phyloP scores from a whole-genome alignment of 495 filamentous ascomycete species.

The Parathielavia hyrcaniae region DNA sequence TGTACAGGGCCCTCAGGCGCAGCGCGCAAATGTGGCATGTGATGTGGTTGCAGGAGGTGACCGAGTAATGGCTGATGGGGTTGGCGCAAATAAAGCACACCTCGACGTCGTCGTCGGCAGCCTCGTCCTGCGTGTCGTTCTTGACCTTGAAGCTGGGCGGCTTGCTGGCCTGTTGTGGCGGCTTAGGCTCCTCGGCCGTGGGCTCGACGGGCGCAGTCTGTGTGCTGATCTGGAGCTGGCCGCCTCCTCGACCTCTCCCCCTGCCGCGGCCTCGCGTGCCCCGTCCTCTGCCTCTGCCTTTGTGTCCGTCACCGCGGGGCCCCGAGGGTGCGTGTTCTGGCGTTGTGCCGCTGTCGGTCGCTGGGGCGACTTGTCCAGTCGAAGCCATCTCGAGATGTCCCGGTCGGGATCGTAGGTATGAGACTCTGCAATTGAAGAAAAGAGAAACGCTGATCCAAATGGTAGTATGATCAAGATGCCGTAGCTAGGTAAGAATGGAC shows the following conservation, averaged over 20 bases:
- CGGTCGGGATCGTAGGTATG: background rate
- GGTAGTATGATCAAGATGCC: too few relatives aligned
- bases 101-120: constrained; percentile 56
- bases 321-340: constrained; percentile 13
- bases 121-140: constrained; percentile 21
- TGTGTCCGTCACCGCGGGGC: constrained; percentile 32
- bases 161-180: constrained; percentile 14
- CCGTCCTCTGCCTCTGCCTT: constrained; percentile 37
- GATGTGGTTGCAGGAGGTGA: constrained; percentile 89
- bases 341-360: constrained; percentile 7
- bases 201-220: constrained; percentile 2
- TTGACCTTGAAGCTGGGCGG: constrained; percentile 22
- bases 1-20: constrained; percentile 84
- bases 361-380: constrained; percentile 15
- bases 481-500: too few relatives aligned
- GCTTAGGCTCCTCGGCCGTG: constrained; percentile 10
- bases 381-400: constrained; percentile 20
- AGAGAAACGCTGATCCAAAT: too few relatives aligned
- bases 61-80: constrained; percentile 70
- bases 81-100: constrained; percentile 97
- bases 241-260: constrained; percentile 19
- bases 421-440: background rate
- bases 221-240: constrained; percentile 8
- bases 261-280: constrained; percentile 20
- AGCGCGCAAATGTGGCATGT: constrained; percentile 95